Evolutionary conservation across 345 rosid genomes (phyloP), one percentile per base, ranked within the genome.

Genomic region (Arabidopsis suecica): DNA sequence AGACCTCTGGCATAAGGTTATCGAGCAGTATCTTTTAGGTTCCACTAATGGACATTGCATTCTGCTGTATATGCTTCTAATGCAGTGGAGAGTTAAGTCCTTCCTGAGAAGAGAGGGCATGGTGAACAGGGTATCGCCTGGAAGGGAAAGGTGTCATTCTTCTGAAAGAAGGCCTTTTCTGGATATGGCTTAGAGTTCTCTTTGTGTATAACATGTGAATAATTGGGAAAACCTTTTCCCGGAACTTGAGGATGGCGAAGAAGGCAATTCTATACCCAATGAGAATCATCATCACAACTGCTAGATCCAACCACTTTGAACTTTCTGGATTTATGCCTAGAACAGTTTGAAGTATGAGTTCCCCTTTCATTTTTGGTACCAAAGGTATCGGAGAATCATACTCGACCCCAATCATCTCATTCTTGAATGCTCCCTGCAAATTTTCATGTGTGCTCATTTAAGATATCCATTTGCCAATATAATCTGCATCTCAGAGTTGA

Each of bases 221-320:
- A 18, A 86, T 6, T 5, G 97, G 96, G 32, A 81, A 85, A 69
- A 88, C 87, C 82, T 81, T 85, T 81, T 95, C 98, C 73, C 82
- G 82, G 49, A 88, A 78, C 89, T 91, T 91, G 73, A 92, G 92
- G 40, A 92, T 87, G 32, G 79, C 14, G 71, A 88, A 91, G 85
- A 94, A 94, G 41, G 87, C 37, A 60, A 91, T 61, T 67, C 97
- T 86, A 65, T 86, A 91, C 38, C 80, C 69, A 14, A 94, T n/a
- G 7, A 94, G 91, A 68, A 92, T 94, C 23, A 83, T 69, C 30
- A 71, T 75, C 18, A 92, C 75, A 23, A 82, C 88, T 1, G 83
- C 80, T 32, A 92, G 81, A 79, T 94, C 98, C 88, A 87, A 87
- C 98, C 98, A 92, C 72, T 94, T 94, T 7, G 97, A 90, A 44